Base-by-base conservation (phyloP, 1,284 basidiomycete species). In the Phlebopus sp. region DNA sequence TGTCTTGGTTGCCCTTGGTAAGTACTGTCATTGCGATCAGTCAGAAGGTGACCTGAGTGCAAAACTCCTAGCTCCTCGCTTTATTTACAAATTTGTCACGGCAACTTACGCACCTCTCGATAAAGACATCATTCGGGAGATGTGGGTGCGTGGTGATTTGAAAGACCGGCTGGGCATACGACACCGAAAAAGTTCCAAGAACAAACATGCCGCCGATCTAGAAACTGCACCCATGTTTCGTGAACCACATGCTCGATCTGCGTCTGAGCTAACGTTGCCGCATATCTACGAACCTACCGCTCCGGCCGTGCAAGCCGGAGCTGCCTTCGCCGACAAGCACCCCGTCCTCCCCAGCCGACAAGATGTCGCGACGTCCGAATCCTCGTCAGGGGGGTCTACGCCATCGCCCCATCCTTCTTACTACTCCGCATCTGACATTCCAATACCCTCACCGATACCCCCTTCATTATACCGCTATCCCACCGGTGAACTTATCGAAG, bases 41-140 rank as follows among this genome's bases (percentile, higher is more conserved):
- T 31, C n/a, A 27, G 14, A 7, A 8, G 34, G 40, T 25, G 34
- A 31, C 30, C 49, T 54, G 31, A 69, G 68, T 2, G 55, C 60
- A 19, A 68, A 23, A 58, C 23, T n/a, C 40, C 2, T 54, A 90
- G 89, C 77, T 8, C 88, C 88, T 6, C 78, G 86, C 4, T 87
- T 86, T 69, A 47, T 90, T 35, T 70, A 82, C 69, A 90, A 91
- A 60, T 90, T 79, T 66, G 60, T 83, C 44, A 73, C 76, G 14
- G 75, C 81, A 2, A 74, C 81, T 0, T 92, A 90, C 59, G 69
- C 65, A 42, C 90, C 91, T 4, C 72, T 84, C 14, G 90, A 93
- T 71, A 84, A 81, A 64, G 90, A 95, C 59, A 86, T 96, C 51
- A 75, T 97, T 9, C 83, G 93, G 17, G 93, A 97, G 68, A 86